Base-by-base conservation (phyloP, 169 alveolate species). In the Plasmodium chabaudi region DNA sequence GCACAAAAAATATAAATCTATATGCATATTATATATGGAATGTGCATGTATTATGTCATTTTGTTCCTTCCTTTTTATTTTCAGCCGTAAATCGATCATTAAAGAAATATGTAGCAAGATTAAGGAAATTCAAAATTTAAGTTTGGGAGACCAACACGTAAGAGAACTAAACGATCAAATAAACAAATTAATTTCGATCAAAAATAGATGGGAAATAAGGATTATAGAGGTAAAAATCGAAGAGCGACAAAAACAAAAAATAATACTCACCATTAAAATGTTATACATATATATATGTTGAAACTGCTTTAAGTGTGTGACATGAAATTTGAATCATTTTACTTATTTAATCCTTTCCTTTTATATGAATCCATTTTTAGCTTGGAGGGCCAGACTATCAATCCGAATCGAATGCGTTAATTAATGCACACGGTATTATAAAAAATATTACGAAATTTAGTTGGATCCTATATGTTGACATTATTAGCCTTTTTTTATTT, bases 121-220 rank as follows among this genome's bases (percentile, higher is more conserved):
- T 0, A 93, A 96, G 19, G 96, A 96, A 63, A 97, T 98, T 23
- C 97, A 98, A 92, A 97, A 98, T 91, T 98, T 98, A 27, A 94
- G 97, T 27, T 86, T 98, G 73, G 98, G 99, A 9, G 99, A 98
- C 79, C 95, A 93, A 61, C 95, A 96, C 63, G 95, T 98, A 23
- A 88, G 99, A 63, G 99, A 97, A 67, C 74, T 98, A 71, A 98
- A 98, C 93, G 99, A 98, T 92, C 98, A 97, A 77, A 98, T 98
- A 15, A 98, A 98, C 93, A 91, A 95, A 53, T 95, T 97, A 44
- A 93, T 97, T 17, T 96, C 97, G 57, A 97, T 96, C 72, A 95
- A 97, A 72, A 91, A 92, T 65, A 87, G 89, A 25, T 97, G 99
- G 98, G 99, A 97, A 84, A 98, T 95, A 61, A 90, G 98, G 86